Base-by-base conservation (phyloP, 768 basidiomycete genomes). In the Hemileccinum impolitum region DNA sequence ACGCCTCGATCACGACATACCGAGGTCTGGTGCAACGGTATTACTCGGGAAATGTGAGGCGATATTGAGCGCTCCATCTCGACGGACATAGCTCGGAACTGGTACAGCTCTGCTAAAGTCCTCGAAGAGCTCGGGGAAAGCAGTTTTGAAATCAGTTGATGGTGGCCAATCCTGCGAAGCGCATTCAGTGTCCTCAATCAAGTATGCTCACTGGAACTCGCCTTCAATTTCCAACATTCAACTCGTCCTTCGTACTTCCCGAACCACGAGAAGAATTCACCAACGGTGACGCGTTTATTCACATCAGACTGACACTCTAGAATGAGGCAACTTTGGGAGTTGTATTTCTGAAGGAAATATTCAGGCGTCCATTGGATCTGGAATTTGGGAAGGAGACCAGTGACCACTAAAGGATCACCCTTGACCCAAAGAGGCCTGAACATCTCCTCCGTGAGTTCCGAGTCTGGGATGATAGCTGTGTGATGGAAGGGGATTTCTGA, bases 1-100 rank as follows among this genome's bases (percentile, higher is more conserved):
- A 25, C 13, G 12, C 23, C 31, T 13, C 2, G 18, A 34, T 45
- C n/a, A 45, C 13, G 47, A 28, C 79, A 40, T 59, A 89, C 87
- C 84, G 12, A 93, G 75, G 62, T 93, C 93, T 15, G 90, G 90
- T 25, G 79, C 81, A 46, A 92, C 69, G 0, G 84, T 81, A 57
- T 90, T 90, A 12, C 72, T 69, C 1, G 92, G 92, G 62, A 93
- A 93, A 70, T 96, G 92, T 1, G 92, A 87, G 6, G 90, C 87
- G 26, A 98, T 76, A 55, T 98, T 97, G 46, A 86, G 73, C 2
- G 84, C 83, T 5, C 95, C 94, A 60, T 98, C 93, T 30, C 89
- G 81, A 43, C 93, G 76, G n/a, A 92, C 90, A 65, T 89, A 94
- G 63, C 86, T 85, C 2, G 92, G 92, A 0, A 93, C 85, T 0